Conservation (phyloP, 352 stramenopile species). For the Pilasporangium apinafurcum region DNA sequence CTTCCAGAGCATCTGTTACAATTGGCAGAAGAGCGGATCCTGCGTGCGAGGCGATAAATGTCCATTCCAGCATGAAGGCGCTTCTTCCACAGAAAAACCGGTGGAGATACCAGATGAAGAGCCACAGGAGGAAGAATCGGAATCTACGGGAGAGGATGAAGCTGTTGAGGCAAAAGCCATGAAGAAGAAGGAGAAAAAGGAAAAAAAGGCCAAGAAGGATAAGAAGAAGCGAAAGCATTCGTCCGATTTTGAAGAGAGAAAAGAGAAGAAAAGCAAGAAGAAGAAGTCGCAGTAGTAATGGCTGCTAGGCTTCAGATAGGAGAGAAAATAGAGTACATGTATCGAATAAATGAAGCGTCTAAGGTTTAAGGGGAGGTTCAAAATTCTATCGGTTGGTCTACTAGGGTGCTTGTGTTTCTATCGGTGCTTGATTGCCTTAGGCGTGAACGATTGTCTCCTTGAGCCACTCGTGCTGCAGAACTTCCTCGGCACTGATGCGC, state of each 20-base stretch:
- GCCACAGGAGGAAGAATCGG: background rate
- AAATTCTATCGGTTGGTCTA: background rate
- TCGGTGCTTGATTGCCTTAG: background rate
- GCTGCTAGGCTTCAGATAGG: too few species aligned
- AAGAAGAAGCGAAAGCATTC: constrained; percentile 8
- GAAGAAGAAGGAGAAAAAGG: constrained; percentile 2
- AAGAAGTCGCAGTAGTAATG: too few species aligned
- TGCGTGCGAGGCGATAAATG: constrained; percentile 37
- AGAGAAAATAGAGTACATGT: background rate
- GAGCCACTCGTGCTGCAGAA: constrained; percentile 54
- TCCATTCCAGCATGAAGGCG: constrained; percentile 41
- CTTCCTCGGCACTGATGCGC: constrained; percentile 32
- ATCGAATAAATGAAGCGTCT: too few species aligned
- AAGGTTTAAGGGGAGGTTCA: background rate
- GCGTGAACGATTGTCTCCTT: constrained; percentile 1
- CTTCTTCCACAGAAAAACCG: background rate
- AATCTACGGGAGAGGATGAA: background rate
- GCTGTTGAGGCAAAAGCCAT: background rate
- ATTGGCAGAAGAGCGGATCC: constrained; percentile 36
- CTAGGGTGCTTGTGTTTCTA: constrained; percentile 6
- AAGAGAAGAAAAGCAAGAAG: constrained; percentile 6
- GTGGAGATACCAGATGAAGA: background rate
- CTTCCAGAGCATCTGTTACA: constrained; percentile 62
- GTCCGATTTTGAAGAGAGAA: constrained; percentile 2
- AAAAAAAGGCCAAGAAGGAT: constrained; percentile 3